Evolutionary conservation across 345 rosid genomes (phyloP).

Genomic region (Acer campestre): DNA sequence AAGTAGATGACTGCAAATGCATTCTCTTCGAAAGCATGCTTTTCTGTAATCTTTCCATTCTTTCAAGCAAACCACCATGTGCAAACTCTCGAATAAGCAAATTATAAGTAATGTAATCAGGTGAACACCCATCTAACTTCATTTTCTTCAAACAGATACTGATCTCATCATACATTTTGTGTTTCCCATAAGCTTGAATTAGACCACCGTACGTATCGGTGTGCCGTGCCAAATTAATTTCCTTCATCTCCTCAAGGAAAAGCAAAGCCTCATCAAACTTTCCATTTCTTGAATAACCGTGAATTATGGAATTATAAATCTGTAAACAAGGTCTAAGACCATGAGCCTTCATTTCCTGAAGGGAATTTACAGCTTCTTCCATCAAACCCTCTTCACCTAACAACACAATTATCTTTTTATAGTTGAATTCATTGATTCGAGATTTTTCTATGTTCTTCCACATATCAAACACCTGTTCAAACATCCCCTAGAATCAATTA

Average conservation of each 20-base stretch:
- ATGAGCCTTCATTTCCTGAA: constrained; percentile 43
- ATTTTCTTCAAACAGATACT: constrained; percentile 56
- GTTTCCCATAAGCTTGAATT: constrained; percentile 57
- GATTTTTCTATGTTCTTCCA: constrained; percentile 59
- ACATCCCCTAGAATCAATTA: constrained; percentile 8
- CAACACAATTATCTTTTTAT: constrained; percentile 53
- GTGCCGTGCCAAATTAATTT: constrained; percentile 36
- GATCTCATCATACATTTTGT: constrained; percentile 65
- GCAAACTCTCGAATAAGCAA: constrained; percentile 62
- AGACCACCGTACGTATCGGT: constrained; percentile 56
- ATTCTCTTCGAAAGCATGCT: constrained; percentile 50
- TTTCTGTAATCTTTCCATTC: constrained; percentile 56
- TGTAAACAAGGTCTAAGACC: constrained; percentile 44
- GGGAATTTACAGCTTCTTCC: constrained; percentile 52
- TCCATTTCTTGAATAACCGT: constrained; percentile 46
- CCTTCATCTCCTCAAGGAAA: constrained; percentile 51
- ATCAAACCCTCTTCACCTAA: constrained; percentile 45
- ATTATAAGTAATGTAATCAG: constrained; percentile 65
- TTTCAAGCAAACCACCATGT: constrained; percentile 55
- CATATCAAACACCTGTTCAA: constrained; percentile 58
- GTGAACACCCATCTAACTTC: constrained; percentile 54
- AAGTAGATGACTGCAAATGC: constrained; percentile 47
- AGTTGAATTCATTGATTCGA: constrained; percentile 49
- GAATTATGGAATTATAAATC: constrained; percentile 55
- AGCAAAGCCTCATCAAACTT: constrained; percentile 52